A percentile compares a stretch with the other conserved stretches of the same genome.
phyloP scores from a whole-genome alignment of 306 rosid species.

The Medicago truncatula region DNA sequence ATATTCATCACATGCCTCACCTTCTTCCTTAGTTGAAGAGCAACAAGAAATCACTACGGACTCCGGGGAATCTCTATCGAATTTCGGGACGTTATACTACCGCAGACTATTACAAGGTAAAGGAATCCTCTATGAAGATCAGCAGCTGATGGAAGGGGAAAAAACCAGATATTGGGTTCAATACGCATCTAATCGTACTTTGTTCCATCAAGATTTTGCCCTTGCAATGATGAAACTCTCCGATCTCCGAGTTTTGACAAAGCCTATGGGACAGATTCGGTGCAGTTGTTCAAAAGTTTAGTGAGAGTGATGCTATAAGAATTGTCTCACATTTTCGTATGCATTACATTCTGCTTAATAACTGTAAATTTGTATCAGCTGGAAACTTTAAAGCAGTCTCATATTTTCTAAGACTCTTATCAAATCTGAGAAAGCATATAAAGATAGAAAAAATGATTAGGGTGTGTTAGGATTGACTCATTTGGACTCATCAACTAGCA shows the following conservation, averaged over 20 bases:
- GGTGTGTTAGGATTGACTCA: neutral
- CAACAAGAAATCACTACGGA: constrained; percentile 33
- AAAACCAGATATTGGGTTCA: constrained; percentile 45
- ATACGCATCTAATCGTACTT: constrained; percentile 44
- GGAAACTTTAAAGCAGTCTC: neutral
- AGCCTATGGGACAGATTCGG: constrained; percentile 51
- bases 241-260: constrained; percentile 50
- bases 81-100: constrained; percentile 44
- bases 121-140: constrained; percentile 55
- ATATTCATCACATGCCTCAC: neutral
- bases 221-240: constrained; percentile 56
- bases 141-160: constrained; percentile 48
- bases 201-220: constrained; percentile 49
- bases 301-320: constrained; percentile 29
- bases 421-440: neutral
- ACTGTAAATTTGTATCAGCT: constrained; percentile 6
- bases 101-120: constrained; percentile 43
- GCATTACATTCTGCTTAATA: neutral
- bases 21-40: constrained; percentile 41
- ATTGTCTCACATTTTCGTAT: constrained; percentile 23
- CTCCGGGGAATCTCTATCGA: constrained; percentile 34
- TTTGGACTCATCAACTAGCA: neutral
- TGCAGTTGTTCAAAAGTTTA: constrained; percentile 48
- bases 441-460: constrained; percentile 7
- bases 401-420: constrained; percentile 6